phyloP scores from a whole-genome alignment of 805 yeast species.

The Cyberlindnera japonica region DNA sequence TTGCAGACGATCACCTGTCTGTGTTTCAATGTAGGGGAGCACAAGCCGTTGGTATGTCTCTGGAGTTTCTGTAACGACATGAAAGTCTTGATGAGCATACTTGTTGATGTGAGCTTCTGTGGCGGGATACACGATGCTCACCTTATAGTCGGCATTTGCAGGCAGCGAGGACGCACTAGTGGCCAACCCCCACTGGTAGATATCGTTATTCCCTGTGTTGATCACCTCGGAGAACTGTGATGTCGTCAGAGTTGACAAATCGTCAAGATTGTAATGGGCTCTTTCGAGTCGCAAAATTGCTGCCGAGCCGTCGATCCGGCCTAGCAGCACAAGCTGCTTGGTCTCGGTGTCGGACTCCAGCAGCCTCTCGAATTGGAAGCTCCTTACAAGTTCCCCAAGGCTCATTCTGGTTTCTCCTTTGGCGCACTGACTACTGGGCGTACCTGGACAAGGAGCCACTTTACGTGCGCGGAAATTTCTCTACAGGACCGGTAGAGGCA shows the following conservation, averaged over 20 bases:
- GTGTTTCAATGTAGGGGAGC: constrained; percentile 70
- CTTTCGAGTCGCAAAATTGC: constrained; percentile 78
- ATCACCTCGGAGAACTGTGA: constrained; percentile 26
- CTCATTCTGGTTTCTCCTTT: too few relatives aligned
- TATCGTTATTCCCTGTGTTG: constrained; percentile 66
- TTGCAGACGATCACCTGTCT: constrained; percentile 72
- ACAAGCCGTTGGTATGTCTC: constrained; percentile 60
- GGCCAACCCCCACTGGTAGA: constrained; percentile 78
- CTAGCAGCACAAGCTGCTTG: constrained; percentile 65
- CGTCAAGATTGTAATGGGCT: constrained; percentile 50
- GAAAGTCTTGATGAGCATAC: constrained; percentile 56
- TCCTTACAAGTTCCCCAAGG: constrained; percentile 14
- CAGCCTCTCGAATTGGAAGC: constrained; percentile 44
- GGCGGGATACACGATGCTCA: constrained; percentile 85
- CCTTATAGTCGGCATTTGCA: constrained; percentile 55
- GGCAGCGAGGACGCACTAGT: constrained; percentile 45
- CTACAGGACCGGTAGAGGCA: too few relatives aligned
- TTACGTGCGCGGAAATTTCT: too few relatives aligned
- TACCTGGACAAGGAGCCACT: too few relatives aligned
- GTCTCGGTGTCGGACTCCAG: constrained; percentile 61
- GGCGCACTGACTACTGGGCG: too few relatives aligned
- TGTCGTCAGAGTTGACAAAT: constrained; percentile 7
- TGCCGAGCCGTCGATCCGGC: constrained; percentile 51
- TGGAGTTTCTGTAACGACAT: constrained; percentile 77
- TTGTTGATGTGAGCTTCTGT: constrained; percentile 80